Conservation (phyloP, 2,329 filamentous ascomycete genomes). For the Cladosporium sp. region DNA sequence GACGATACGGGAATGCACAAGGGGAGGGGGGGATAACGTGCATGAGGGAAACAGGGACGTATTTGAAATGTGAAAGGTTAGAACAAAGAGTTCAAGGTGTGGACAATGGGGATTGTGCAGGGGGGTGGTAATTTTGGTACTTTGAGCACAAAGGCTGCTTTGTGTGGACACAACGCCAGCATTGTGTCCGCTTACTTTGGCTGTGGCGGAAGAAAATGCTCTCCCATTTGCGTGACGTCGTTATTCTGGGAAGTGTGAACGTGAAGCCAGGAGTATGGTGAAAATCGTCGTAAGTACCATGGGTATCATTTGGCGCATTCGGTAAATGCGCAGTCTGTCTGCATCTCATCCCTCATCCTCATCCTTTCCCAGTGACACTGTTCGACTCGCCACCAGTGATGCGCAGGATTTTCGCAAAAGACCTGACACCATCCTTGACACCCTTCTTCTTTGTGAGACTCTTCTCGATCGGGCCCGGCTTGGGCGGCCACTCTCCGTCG, state of each 20-base stretch:
- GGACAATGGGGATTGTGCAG: background rate
- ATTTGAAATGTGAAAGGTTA: background rate
- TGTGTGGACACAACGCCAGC: background rate
- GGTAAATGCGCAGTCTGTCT: no score
- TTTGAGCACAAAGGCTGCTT: background rate
- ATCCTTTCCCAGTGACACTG: slow-evolving; percentile 5
- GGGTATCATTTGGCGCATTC: no score
- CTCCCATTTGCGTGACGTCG: no score
- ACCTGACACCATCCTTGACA: slow-evolving; percentile 41
- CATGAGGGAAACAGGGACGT: background rate
- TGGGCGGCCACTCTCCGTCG: slow-evolving; percentile 87
- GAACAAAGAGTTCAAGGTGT: background rate
- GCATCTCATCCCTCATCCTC: background rate
- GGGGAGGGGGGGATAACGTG: background rate
- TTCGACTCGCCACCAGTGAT: slow-evolving; percentile 21
- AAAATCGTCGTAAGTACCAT: no score
- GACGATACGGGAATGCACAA: background rate
- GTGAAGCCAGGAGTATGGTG: no score
- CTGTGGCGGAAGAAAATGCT: no score
- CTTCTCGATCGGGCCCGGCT: slow-evolving; percentile 46
- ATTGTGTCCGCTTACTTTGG: background rate
- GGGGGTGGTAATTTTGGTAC: background rate
- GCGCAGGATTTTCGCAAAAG: slow-evolving; percentile 40
- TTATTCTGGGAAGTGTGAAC: no score
- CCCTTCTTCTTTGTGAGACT: slow-evolving; percentile 34